A percentile compares a stretch with the other conserved stretches of the same genome.
Conservation (phyloP, 352 stramenopile species). For the Discostella stelligera region DNA sequence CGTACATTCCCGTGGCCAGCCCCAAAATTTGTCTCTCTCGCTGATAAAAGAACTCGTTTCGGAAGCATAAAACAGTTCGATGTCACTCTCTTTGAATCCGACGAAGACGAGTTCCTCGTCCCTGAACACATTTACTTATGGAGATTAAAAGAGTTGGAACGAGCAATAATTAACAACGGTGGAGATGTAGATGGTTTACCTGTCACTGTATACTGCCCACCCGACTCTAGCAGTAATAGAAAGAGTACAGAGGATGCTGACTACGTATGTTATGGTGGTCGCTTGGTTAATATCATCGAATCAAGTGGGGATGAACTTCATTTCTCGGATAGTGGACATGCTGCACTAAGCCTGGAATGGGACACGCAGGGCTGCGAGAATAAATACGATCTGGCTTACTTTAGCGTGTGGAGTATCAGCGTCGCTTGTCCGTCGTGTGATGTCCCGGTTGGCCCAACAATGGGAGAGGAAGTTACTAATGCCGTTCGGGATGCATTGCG, state of each 20-base stretch:
- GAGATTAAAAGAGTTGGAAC: slow-evolving; percentile 41
- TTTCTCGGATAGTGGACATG: slow-evolving; percentile 66
- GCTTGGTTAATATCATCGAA: slow-evolving; percentile 38
- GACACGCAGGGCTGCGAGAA: slow-evolving; percentile 14
- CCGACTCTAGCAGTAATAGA: slow-evolving; percentile 12
- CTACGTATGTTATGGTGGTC: slow-evolving; percentile 43
- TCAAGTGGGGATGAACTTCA: slow-evolving; percentile 53
- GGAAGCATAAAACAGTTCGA: slow-evolving; percentile 61
- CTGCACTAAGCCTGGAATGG: slow-evolving; percentile 50
- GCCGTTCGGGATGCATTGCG: slow-evolving; percentile 47
- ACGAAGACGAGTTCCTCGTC: slow-evolving; percentile 68
- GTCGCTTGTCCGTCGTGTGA: slow-evolving; percentile 10
- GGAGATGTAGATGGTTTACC: slow-evolving; percentile 31
- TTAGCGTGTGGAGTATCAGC: slow-evolving; percentile 68
- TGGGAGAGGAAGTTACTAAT: slow-evolving; percentile 50
- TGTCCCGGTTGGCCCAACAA: slow-evolving; percentile 24
- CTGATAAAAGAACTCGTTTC: slow-evolving; percentile 36
- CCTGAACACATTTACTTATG: slow-evolving; percentile 64
- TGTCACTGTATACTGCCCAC: slow-evolving; percentile 34
- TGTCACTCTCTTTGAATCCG: slow-evolving; percentile 72
- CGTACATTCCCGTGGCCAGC: slow-evolving; percentile 65
- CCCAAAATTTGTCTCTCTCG: slow-evolving; percentile 54
- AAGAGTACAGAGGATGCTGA: slow-evolving; percentile 53
- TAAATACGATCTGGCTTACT: slow-evolving; percentile 19
- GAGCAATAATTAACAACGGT: slow-evolving; percentile 36